Base-by-base conservation (phyloP, 2,329 filamentous ascomycete species). In the Cladosporium cucumerinum region DNA sequence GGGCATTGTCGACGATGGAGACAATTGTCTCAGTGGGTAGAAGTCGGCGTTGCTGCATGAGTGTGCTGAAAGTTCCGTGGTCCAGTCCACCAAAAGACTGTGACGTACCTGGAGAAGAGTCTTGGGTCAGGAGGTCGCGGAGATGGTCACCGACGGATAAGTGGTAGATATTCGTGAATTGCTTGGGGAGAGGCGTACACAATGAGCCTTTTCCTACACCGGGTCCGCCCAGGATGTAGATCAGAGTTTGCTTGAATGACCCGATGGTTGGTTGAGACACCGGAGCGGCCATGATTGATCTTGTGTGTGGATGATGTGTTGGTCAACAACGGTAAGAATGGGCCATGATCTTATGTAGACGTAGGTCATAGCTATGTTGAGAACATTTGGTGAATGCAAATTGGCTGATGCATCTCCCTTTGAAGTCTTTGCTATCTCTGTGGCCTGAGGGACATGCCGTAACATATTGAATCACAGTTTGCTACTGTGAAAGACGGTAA, bases 191-290 rank as follows among this genome's bases (percentile, higher is more conserved):
- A 26, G 72, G 67, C 16, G 34, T 57, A 66, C 74, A 75, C 6
- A 76, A 68, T 1, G 74, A 76, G 14, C 75, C 74, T 70, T 77
- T 77, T 18, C 75, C 74, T 28, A 74, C 69, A 30, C 73, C 74
- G 21, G 75, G 76, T 28, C 70, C 66, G 14, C 74, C 75, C 67
- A 66, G 18, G 46, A 68, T 61, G 65, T 62, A 62, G 25, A 60
- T 49, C 6, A 60, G 16, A 14, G 10, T 11, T n/a, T 25, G 16
- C 26, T 3, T 32, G n/a, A 43, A 28, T 14, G 39, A 8, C 14
- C 28, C 16, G 18, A 6, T 36, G 18, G 18, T 39, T 16, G 34
- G 34, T 36, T 36, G 34, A 16, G 6, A 16, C 12, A 36, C 16
- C 14, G 34, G 12, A 16, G 12, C 14, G 14, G 34, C 34, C 34